Percentiles rank a stretch among this genome's conserved stretches.
These are phyloP conservation scores for Cydonia oblonga DNA, from an alignment of 331 rosid species.

Conservation along the genomic window DNA sequence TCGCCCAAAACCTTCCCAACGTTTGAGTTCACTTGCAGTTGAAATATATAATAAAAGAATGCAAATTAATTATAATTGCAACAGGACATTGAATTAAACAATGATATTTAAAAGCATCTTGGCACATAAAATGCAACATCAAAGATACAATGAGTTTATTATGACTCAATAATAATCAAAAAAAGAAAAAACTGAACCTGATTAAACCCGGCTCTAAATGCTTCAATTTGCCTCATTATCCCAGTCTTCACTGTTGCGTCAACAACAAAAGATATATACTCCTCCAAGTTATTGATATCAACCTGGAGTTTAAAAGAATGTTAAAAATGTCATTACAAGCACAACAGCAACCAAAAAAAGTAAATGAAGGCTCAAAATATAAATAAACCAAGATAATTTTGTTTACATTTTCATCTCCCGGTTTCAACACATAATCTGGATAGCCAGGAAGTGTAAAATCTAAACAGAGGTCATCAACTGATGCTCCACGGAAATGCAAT, in stretches of 20 bases:
- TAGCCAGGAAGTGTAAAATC: conserved; percentile 93
- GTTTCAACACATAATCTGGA: conserved; percentile 72
- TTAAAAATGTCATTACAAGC: conserved; percentile 1
- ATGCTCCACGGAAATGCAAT: conserved; percentile 54
- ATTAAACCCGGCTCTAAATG: conserved; percentile 88
- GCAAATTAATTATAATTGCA: background rate
- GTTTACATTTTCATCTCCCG: conserved; percentile 71
- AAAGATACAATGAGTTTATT: background rate
- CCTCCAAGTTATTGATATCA: conserved; percentile 77
- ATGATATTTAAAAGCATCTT: background rate
- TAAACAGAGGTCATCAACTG: conserved; percentile 73
- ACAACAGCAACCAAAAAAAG: background rate
- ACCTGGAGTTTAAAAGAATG: conserved; percentile 44
- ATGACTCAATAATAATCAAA: background rate
- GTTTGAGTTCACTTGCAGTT: background rate
- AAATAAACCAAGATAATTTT: background rate
- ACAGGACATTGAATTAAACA: background rate
- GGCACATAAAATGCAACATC: background rate
- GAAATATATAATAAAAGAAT: background rate
- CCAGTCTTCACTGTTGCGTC: conserved; percentile 89
- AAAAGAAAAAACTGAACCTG: conserved; percentile 40
- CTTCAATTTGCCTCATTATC: conserved; percentile 75
- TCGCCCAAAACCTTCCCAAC: background rate
- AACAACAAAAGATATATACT: conserved; percentile 67
- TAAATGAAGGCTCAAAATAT: background rate